Base-by-base conservation (phyloP, 140 eudicot species). In the Erigeron philadelphicus region DNA sequence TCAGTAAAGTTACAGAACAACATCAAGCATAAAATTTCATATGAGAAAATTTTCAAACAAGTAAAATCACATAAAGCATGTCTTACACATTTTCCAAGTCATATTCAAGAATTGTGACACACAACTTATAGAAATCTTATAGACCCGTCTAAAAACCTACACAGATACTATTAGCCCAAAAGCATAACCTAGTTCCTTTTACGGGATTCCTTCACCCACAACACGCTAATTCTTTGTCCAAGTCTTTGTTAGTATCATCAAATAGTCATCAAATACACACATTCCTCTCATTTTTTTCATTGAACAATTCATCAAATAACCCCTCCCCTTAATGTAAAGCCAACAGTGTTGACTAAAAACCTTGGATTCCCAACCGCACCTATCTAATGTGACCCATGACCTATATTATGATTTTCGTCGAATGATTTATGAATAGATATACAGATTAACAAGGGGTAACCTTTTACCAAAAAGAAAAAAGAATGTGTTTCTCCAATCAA, bases 271-370 rank as follows among this genome's bases (percentile, higher is more conserved):
- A 54, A 15, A 3, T 18, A 3, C 44, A 46, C 15, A 49, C 38
- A 67, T 52, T 9, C 48, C 21, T 49, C 72, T 67, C 48, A 50
- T 6, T 47, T 31, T 50, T 68, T 50, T 68, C 63, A 68, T 38
- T 52, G 11, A 68, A 52, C 72, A 52, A 68, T 46, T 13, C 16
- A 52, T 68, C 17, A 35, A 13, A 68, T 49, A 68, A 35, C 16
- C 72, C 53, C 72, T 67, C 72, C 48, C 25, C 25, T 46, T 45
- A 15, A 65, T 21, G 44, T 19, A 31, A 4, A 31, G 23, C 11
- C 58, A 66, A 66, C 56, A 48, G 9, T 44, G 16, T 8, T 52
- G 48, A 50, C 62, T 3, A 43, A 45, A 66, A 66, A 46, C 58
- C 58, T 46, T 18, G 18, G 6, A 45, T 19, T 45, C 17, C 41